Base-by-base conservation (phyloP, 306 rosid species). In the Fragaria vesca region DNA sequence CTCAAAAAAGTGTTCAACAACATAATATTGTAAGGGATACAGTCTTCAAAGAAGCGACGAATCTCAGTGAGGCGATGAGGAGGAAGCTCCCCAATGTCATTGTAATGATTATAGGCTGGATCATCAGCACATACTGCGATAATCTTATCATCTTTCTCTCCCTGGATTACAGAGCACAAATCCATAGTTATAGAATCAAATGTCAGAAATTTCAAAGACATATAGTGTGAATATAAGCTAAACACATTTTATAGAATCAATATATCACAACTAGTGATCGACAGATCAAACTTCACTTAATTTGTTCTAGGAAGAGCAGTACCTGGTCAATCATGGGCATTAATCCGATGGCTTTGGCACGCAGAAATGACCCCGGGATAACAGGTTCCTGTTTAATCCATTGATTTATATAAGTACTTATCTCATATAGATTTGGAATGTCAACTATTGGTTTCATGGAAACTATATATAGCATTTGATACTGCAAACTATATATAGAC, bases 111-210 rank as follows among this genome's bases (percentile, higher is more conserved):
- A 66, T 86, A 95, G 73, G 89, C 98, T 0, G 99, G 99, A 91
- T 95, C 99, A 84, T 95, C 98, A 57, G 89, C 98, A 42, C 99
- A 93, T 15, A 95, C 97, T 45, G 98, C 98, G 76, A 95, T 95
- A 75, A 95, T 91, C 83, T 95, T 93, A 62, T 95, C 99, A 87
- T 95, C 99, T 78, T 91, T 90, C 86, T 95, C 97, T 3, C 98
- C 97, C 97, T 95, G 79, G 28, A 75, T 58, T 24, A 74, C 47
- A 63, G 20, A 72, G 24, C 61, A 76, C 28, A 55, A 26, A 34
- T 9, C 36, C 63, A 77, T 78, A 38, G 66, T 52, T 69, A 67
- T 10, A 67, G 36, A 73, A 76, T 66, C 12, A 12, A 5, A 36
- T 12, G 40, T 43, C 42, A 57, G 20, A 70, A 79, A 60, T 55